Conservation (phyloP, 352 stramenopile genomes). For the Phytopythium ostracodes region DNA sequence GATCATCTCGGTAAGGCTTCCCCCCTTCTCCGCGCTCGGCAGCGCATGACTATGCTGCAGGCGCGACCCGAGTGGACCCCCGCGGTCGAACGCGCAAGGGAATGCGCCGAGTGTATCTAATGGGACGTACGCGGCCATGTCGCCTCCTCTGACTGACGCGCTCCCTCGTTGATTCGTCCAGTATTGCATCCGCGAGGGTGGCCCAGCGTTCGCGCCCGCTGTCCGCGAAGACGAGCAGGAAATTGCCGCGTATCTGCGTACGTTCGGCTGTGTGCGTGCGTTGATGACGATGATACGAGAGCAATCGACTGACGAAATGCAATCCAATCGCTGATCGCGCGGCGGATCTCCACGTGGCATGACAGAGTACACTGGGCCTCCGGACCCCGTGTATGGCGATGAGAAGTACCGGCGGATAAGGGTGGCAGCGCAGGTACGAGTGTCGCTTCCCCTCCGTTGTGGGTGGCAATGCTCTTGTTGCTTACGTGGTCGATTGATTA, state of each 20-base stretch:
- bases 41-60: background rate
- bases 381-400: conserved; percentile 75
- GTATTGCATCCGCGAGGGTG: conserved; percentile 77
- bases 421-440: conserved; percentile 56
- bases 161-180: conserved; percentile 18
- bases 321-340: conserved; percentile 9
- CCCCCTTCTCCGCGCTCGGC: background rate
- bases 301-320: conserved; percentile 9
- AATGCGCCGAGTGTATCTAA: no score
- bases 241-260: conserved; percentile 66
- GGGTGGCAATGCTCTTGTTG: background rate
- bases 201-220: conserved; percentile 48
- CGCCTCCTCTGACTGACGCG: conserved; percentile 2
- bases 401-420: conserved; percentile 85
- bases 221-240: conserved; percentile 72
- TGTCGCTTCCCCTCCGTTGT: no score
- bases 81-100: no score
- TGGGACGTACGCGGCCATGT: background rate
- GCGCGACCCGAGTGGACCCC: no score
- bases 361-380: conserved; percentile 75
- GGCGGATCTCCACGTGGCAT: no score
- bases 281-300: background rate
- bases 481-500: background rate
- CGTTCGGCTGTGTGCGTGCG: conserved; percentile 13
- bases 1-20: conserved; percentile 64